phyloP scores from a whole-genome alignment of 1,284 basidiomycete species.

The Paramarasmius palmivorus region DNA sequence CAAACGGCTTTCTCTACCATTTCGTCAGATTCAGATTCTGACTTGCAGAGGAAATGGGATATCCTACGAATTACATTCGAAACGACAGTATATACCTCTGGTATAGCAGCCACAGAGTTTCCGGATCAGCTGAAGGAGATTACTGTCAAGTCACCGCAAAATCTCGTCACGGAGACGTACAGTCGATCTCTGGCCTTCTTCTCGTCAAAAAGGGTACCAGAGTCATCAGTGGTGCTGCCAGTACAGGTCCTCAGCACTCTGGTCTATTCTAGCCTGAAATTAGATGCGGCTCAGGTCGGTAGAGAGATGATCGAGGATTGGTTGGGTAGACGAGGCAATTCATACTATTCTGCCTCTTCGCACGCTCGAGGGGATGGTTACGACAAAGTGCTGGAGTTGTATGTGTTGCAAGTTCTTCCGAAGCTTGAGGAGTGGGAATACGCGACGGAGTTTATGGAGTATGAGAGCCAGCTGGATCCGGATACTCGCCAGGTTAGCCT shows the following conservation, averaged over 20 bases:
- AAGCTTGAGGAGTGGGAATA: conserved; percentile 77
- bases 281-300: conserved; percentile 59
- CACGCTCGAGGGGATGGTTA: conserved; percentile 56
- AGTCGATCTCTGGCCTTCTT: conserved; percentile 67
- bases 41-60: conserved; percentile 77
- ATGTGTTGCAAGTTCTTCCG: conserved; percentile 70
- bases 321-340: conserved; percentile 54
- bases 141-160: conserved; percentile 56
- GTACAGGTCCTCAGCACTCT: conserved; percentile 67
- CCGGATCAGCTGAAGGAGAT: conserved; percentile 52
- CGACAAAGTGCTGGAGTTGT: conserved; percentile 71
- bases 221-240: conserved; percentile 61
- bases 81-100: conserved; percentile 65
- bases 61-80: conserved; percentile 80
- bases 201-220: conserved; percentile 45
- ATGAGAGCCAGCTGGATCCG: conserved; percentile 63
- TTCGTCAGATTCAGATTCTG: conserved; percentile 48
- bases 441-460: conserved; percentile 68
- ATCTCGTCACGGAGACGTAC: conserved; percentile 57
- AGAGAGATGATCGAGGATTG: conserved; percentile 73
- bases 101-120: conserved; percentile 44
- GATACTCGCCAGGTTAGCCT: conserved; percentile 52
- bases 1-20: conserved; percentile 62
- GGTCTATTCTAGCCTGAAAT: conserved; percentile 66
- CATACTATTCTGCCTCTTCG: conserved; percentile 4